A percentile compares a stretch with the other conserved stretches of the same genome.
These are phyloP conservation scores for Aureobasidium sp. DNA, from an alignment of 2,329 filamentous ascomycete species.

Conservation along the genomic window DNA sequence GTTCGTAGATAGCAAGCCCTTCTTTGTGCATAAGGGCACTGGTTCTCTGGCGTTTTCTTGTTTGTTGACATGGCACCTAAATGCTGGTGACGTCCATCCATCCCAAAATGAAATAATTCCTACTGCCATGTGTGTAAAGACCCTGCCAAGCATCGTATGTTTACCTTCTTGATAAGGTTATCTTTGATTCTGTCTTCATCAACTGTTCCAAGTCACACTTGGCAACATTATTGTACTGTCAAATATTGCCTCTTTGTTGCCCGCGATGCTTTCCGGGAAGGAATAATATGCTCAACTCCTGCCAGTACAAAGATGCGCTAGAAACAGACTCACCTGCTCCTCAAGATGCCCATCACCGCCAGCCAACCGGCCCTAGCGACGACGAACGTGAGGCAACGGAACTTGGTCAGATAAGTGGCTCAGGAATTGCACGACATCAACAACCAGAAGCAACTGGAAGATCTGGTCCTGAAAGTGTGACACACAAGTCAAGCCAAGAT, in stretches of 20 bases:
- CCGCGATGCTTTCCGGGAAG: neutral
- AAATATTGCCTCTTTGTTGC: too few species aligned
- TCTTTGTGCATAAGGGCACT: neutral
- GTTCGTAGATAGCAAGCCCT: neutral
- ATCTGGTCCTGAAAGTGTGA: neutral
- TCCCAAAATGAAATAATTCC: neutral
- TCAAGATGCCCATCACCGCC: neutral
- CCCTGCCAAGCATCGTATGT: conserved; percentile 4
- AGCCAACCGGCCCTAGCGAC: neutral
- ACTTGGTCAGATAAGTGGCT: too few species aligned
- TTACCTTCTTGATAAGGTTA: too few species aligned
- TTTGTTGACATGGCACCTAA: neutral
- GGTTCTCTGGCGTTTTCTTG: too few species aligned
- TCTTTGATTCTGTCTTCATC: neutral
- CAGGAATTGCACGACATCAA: conserved; percentile 17
- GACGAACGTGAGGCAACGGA: conserved; percentile 31
- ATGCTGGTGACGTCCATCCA: neutral
- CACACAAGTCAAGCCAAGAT: neutral
- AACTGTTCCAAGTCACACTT: too few species aligned
- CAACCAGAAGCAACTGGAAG: conserved; percentile 1
- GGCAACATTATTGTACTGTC: too few species aligned
- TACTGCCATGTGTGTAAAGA: too few species aligned
- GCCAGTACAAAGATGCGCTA: too few species aligned
- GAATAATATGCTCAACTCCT: neutral
- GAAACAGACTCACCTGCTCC: neutral